phyloP scores from a whole-genome alignment of 257 asterid genomes.

The Scutellaria minor region DNA sequence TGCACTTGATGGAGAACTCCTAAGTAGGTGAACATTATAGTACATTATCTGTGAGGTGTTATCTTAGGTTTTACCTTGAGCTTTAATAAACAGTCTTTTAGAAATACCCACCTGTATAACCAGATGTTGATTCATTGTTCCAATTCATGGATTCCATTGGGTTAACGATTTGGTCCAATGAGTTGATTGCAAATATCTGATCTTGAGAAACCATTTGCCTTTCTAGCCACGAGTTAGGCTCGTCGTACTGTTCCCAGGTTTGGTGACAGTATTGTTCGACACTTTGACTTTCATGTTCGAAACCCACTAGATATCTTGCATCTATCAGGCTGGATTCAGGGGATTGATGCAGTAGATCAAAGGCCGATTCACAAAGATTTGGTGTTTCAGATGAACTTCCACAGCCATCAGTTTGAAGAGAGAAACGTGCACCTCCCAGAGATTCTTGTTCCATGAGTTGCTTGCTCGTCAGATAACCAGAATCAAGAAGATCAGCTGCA shows the following conservation, averaged over 20 bases:
- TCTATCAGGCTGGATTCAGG: constrained; percentile 21
- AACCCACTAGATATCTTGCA: constrained; percentile 10
- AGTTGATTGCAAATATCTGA: constrained; percentile 26
- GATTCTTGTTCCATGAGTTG: constrained; percentile 28
- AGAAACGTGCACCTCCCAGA: constrained; percentile 9
- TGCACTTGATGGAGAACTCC: background rate
- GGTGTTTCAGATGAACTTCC: constrained; percentile 11
- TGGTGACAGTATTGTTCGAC: constrained; percentile 6
- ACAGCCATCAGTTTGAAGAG: constrained; percentile 8
- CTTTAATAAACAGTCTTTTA: background rate
- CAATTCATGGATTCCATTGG: constrained; percentile 22
- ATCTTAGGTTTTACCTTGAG: background rate
- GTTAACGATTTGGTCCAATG: constrained; percentile 21
- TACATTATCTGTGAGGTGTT: background rate
- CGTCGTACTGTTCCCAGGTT: constrained; percentile 28
- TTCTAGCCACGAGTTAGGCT: constrained; percentile 22
- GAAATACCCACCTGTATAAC: constrained; percentile 37
- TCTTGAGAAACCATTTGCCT: constrained; percentile 28
- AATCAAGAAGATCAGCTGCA: constrained; percentile 2
- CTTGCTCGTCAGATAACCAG: constrained; percentile 6
- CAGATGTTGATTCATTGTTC: constrained; percentile 28
- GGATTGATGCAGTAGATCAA: constrained; percentile 13
- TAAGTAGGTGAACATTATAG: constrained; percentile 10
- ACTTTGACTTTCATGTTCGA: constrained; percentile 13
- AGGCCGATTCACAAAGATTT: constrained; percentile 21